Base-by-base conservation (phyloP, 352 stramenopile species). In the Phytophthora litchii region DNA sequence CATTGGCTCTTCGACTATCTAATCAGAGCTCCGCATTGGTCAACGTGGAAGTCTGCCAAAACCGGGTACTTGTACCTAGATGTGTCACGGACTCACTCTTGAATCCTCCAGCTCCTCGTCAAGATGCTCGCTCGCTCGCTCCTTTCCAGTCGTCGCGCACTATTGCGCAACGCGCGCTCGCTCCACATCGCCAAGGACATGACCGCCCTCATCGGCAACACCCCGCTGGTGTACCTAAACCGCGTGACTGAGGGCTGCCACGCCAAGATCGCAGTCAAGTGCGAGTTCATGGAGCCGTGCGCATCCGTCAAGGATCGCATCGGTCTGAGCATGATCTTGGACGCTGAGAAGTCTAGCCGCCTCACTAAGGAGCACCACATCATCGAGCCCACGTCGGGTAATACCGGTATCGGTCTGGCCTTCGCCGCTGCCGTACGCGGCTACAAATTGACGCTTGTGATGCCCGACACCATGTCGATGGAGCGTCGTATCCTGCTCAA, bases 181-280 rank as follows among this genome's bases (percentile, higher is more conserved):
- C 61, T 88, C 54, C 38, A 92, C 64, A 54, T 98, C 70, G 94
- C 92, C 72, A 84, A 96, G 40, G 90, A 96, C 67, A 89, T 98
- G 68, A 95, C 96, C 20, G 90, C 92, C 60, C 83, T 98, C 48
- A 97, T 98, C 71, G 94, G 92, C 35, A 95, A 93, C 55, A 98
- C 94, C 32, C 94, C 94, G 42, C 71, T 98, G 32, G 89, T 98
- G 47, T 96, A 95, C 76, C 72, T 98, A 27, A 91, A 94, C 71
- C 72, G 67, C 47, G 81, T 91, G 44, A 88, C 78, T 1, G 77
- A 91, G 51, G 81, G 78, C 47, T 85, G 69, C 73, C 56, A 80
- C 76, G 84, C 84, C 61, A 88, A 89, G 67, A 83, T 93, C 54
- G 80, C 80, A 20, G 84, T 91, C 72, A 93, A 93, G 74, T 89